Evolutionary conservation across 495 filamentous ascomycete species (phyloP), one percentile per base, ranked within the genome.

Genomic region (Xylaria grammica): DNA sequence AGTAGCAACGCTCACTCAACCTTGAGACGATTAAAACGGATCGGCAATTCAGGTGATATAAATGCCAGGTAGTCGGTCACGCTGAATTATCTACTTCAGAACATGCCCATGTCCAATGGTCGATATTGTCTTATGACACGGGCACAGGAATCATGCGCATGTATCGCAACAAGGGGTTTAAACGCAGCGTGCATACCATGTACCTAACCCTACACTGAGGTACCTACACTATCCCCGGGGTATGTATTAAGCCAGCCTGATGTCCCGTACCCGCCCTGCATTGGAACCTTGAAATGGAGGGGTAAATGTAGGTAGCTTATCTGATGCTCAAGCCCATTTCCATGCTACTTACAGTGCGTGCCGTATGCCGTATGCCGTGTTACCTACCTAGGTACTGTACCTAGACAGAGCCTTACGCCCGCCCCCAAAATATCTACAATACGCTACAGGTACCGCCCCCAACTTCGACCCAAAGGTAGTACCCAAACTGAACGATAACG

Each of bases 401-500:
- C 34, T 36, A 36, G 34, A 36, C 34, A 36, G 34, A 36, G 34
- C 34, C 34, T 11, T 36, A 36, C 11, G 34, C 5, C n/a, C n/a
- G n/a, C n/a, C n/a, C n/a, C n/a, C n/a, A n/a, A n/a, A n/a, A n/a
- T n/a, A n/a, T n/a, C n/a, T n/a, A n/a, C n/a, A n/a, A n/a, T 5
- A 19, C 48, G 2, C 26, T 53, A 22, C 49, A 36, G 34, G 34
- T 36, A 36, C 6, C 5, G 34, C 11, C 9, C 40, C 40, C 9
- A 15, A 4, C 17, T 13, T 13, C 7, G 17, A 44, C 8, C 9
- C 40, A 3, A 44, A n/a, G 40, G 9, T 10, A 44, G 17, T n/a
- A n/a, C n/a, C n/a, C n/a, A 36, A 11, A 36, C 34, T 11, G 5
- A 42, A 48, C 26, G 50, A 63, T 55, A 63, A 53, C 60, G 60